Evolutionary conservation across 2,329 filamentous ascomycete genomes (phyloP), one percentile per base, ranked within the genome.

Genomic region (Beauveria pseudobassiana): DNA sequence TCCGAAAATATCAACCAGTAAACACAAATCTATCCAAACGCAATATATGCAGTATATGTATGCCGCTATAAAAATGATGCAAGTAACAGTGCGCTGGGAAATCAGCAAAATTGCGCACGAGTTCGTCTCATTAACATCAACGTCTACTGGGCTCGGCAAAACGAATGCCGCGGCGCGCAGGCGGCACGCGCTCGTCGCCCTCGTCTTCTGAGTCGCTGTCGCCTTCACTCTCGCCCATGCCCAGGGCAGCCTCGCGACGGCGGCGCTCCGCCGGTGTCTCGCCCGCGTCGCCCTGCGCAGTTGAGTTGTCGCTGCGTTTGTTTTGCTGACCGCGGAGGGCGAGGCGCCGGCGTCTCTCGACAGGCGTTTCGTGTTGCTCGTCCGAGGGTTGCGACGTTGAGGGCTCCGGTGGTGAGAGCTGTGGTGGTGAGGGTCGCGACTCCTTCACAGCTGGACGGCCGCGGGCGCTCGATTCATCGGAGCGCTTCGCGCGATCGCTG

Each of bases 261-360:
- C 88, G 82, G 62, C 87, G 80, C 73, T 93, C 90, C 0, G 89
- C 90, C 0, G 88, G 87, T 0, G 89, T 92, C 74, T 93, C 90
- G 40, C 76, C 79, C 40, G 77, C 78, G n/a, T 79, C 77, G 2
- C 67, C 69, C 7, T 34, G 30, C 22, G 14, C 24, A 8, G 16
- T 20, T 5, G 45, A 3, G 14, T 43, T 24, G 1, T 50, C 18
- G n/a, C 34, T 28, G 18, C 46, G 38, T 16, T 72, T 69, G 24
- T 28, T 38, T n/a, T 59, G 57, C 57, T 60, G 57, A 14, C 40
- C 34, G 3, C 84, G 72, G 0, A 77, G 83, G 12, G 81, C 80
- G 53, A 90, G 77, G 59, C 89, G 82, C 16, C 89, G 80, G 63
- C 84, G 82, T 49, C 85, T 81, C 74, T 93, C 89, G 0, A 86